A percentile compares a stretch with the other conserved stretches of the same genome.
These are phyloP conservation scores for Suhomyces guaymorum DNA, from an alignment of 1,139 yeast genomes.

Conservation along the genomic window DNA sequence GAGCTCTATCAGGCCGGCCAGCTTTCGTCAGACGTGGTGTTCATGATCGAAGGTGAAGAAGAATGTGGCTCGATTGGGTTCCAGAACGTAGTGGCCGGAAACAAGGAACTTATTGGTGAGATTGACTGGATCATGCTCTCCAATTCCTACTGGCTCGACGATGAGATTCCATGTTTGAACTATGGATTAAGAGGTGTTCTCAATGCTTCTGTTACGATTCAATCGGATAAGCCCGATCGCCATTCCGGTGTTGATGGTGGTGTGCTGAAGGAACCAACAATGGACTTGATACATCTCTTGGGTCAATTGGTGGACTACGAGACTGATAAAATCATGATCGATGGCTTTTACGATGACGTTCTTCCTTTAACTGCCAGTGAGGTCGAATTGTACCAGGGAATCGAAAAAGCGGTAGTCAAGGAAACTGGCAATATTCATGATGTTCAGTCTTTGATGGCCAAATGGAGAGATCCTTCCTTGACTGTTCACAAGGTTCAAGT, in stretches of 20 bases:
- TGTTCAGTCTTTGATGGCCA: slow-evolving; percentile 63
- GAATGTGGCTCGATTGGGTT: slow-evolving; percentile 92
- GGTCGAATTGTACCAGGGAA: slow-evolving; percentile 58
- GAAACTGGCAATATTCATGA: slow-evolving; percentile 31
- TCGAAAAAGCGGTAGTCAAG: slow-evolving; percentile 41
- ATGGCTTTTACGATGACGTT: slow-evolving; percentile 69
- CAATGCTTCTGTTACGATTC: slow-evolving; percentile 70
- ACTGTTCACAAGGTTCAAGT: slow-evolving; percentile 86
- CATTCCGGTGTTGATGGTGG: slow-evolving; percentile 99
- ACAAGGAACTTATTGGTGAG: slow-evolving; percentile 56
- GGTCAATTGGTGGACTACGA: slow-evolving; percentile 60
- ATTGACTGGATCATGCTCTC: slow-evolving; percentile 90
- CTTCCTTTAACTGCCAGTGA: slow-evolving; percentile 59
- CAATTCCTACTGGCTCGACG: slow-evolving; percentile 94
- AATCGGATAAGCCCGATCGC: slow-evolving; percentile 77
- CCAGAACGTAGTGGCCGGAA: slow-evolving; percentile 56
- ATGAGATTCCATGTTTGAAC: slow-evolving; percentile 82
- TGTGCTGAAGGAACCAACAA: slow-evolving; percentile 80
- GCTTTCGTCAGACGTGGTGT: slow-evolving; percentile 72
- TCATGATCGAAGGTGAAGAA: slow-evolving; percentile 92
- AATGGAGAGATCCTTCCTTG: slow-evolving; percentile 90
- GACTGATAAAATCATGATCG: slow-evolving; percentile 53
- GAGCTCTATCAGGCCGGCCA: slow-evolving; percentile 56
- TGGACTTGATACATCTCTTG: slow-evolving; percentile 75
- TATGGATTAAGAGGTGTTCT: slow-evolving; percentile 93